These are phyloP conservation scores for Cyclotella baltica DNA, from an alignment of 108 stramenopile species.

Conservation along the genomic window DNA sequence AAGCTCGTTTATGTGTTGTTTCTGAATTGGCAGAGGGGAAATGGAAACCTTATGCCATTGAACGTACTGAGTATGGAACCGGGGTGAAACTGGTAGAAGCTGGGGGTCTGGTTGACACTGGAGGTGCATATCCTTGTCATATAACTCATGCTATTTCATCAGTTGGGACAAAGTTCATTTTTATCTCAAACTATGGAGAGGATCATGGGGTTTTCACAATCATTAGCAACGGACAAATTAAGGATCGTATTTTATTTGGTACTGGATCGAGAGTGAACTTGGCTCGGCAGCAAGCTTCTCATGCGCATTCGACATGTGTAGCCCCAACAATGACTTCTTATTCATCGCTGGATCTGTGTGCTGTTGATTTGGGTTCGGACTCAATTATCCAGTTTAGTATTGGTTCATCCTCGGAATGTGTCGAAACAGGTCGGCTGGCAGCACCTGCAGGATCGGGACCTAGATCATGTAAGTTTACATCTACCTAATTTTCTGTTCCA, in stretches of 20 bases:
- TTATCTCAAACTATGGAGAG: constrained; percentile 51
- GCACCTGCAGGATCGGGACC: constrained; percentile 56
- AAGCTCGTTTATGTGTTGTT: constrained; percentile 35
- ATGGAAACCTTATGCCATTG: constrained; percentile 26
- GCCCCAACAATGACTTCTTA: not conserved
- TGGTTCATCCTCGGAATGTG: constrained; percentile 14
- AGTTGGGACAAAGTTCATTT: constrained; percentile 14
- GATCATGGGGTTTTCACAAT: constrained; percentile 38
- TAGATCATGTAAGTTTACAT: constrained; percentile 30
- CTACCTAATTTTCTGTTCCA: not conserved
- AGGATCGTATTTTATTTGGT: constrained; percentile 24
- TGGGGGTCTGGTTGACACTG: constrained; percentile 23
- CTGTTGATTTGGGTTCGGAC: constrained; percentile 48
- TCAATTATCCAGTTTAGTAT: constrained; percentile 35
- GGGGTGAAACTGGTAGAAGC: constrained; percentile 13
- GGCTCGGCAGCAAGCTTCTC: constrained; percentile 38
- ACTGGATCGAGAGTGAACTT: constrained; percentile 40
- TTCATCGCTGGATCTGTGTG: constrained; percentile 35
- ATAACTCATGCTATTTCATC: constrained; percentile 13
- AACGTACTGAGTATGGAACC: not conserved
- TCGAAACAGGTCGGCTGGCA: constrained; percentile 40
- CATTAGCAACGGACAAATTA: not conserved
- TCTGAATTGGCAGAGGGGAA: constrained; percentile 46
- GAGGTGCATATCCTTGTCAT: constrained; percentile 50
- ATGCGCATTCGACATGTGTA: constrained; percentile 43